phyloP scores from a whole-genome alignment of 2,329 filamentous ascomycete genomes.

The Xylaria sp. region DNA sequence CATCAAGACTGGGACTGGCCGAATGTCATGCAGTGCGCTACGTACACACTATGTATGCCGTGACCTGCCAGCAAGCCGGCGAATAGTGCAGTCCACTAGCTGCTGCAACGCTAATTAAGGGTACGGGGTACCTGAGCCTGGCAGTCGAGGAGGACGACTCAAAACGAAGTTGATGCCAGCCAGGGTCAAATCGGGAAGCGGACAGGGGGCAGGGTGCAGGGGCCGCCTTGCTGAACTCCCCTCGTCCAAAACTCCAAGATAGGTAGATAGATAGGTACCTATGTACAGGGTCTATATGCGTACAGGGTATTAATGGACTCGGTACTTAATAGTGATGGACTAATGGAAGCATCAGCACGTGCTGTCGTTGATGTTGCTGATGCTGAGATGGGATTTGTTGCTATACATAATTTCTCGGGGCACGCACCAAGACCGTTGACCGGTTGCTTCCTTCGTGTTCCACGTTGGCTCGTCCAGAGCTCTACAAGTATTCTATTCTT shows the following conservation, averaged over 20 bases:
- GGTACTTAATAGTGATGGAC: not conserved
- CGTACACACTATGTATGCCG: slow-evolving; percentile 21
- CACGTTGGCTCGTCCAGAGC: slow-evolving; percentile 18
- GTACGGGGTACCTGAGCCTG: slow-evolving; percentile 43
- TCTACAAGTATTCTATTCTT: slow-evolving; percentile 23
- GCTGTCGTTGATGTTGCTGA: not conserved
- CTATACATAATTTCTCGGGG: slow-evolving; percentile 1
- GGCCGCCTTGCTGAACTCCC: slow-evolving; percentile 36
- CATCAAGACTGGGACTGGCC: slow-evolving; percentile 40
- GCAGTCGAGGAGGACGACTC: slow-evolving; percentile 31
- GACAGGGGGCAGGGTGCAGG: slow-evolving; percentile 39
- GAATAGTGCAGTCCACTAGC: slow-evolving; percentile 18
- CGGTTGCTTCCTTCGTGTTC: slow-evolving; percentile 33
- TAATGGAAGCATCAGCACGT: not conserved
- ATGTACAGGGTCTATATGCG: not conserved
- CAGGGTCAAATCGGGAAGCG: slow-evolving; percentile 42
- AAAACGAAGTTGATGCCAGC: slow-evolving; percentile 49
- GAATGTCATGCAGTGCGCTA: slow-evolving; percentile 45
- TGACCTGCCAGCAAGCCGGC: slow-evolving; percentile 28
- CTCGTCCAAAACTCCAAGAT: slow-evolving; percentile 4
- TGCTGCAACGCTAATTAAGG: slow-evolving; percentile 43
- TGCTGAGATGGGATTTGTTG: slow-evolving; percentile 1
- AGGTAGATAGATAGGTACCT: not conserved
- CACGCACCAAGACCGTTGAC: not conserved
- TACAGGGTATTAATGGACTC: not conserved